Percentiles rank a stretch among this genome's conserved stretches.
These are phyloP conservation scores for Pichia manshurica DNA, from an alignment of 805 yeast species.

Conservation along the genomic window DNA sequence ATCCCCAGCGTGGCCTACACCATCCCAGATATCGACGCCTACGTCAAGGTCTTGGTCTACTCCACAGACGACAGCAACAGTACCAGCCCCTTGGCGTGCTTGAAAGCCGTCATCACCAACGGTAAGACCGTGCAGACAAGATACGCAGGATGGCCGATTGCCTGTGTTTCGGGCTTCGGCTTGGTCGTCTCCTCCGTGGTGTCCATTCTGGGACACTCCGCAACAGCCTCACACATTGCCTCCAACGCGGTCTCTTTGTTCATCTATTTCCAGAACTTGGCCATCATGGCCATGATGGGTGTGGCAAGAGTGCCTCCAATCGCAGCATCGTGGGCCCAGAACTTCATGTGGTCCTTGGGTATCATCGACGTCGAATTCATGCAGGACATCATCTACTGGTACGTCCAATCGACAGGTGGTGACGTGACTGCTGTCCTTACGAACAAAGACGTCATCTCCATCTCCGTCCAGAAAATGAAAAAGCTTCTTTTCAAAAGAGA, in stretches of 20 bases:
- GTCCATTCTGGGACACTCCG: slow-evolving; percentile 81
- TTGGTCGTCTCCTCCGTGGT: slow-evolving; percentile 81
- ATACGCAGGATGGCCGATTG: slow-evolving; percentile 94
- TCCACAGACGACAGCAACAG: slow-evolving; percentile 39
- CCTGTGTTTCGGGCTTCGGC: slow-evolving; percentile 85
- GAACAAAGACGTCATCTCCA: slow-evolving; percentile 60
- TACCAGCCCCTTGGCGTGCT: slow-evolving; percentile 71
- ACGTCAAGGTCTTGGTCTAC: slow-evolving; percentile 69
- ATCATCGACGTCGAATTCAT: slow-evolving; percentile 69
- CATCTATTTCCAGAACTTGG: slow-evolving; percentile 88
- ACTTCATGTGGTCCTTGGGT: slow-evolving; percentile 94
- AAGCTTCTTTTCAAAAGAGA: slow-evolving; percentile 32
- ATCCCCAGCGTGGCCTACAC: slow-evolving; percentile 85
- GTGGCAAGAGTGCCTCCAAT: slow-evolving; percentile 90
- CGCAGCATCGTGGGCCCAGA: slow-evolving; percentile 88
- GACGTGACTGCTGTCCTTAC: slow-evolving; percentile 66
- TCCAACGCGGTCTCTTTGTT: slow-evolving; percentile 89
- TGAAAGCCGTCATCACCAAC: slow-evolving; percentile 77
- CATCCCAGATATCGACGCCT: slow-evolving; percentile 91
- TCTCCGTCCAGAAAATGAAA: slow-evolving; percentile 68
- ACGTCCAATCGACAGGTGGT: slow-evolving; percentile 87
- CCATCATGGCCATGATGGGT: slow-evolving; percentile 93
- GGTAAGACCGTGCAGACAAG: slow-evolving; percentile 92
- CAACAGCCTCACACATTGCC: slow-evolving; percentile 96
- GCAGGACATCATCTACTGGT: slow-evolving; percentile 85